phyloP scores from a whole-genome alignment of 306 rosid species.

The Sindora glabra region DNA sequence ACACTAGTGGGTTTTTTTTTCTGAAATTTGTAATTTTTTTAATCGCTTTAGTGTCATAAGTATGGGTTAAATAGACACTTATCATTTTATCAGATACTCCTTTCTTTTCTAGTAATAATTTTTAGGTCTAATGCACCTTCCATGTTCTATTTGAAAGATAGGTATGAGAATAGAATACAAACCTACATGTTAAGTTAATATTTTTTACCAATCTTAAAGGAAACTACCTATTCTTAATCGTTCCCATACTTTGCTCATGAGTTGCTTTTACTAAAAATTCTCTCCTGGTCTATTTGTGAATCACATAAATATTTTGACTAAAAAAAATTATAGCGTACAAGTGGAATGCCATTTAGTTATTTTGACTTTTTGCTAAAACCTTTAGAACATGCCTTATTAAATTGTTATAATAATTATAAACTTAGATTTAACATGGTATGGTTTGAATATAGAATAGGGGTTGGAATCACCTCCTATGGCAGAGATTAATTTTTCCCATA shows the following conservation, averaged over 20 bases:
- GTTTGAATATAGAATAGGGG: conserved; percentile 11
- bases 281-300: neutral
- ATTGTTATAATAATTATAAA: neutral
- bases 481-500: neutral
- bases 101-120: neutral
- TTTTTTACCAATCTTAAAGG: neutral
- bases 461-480: conserved; percentile 7
- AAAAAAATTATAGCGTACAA: neutral
- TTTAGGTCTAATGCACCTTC: neutral
- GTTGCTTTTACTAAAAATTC: neutral
- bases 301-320: neutral
- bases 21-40: no score
- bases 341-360: neutral
- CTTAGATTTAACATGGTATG: neutral
- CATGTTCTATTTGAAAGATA: neutral
- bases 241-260: neutral
- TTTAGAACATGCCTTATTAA: neutral
- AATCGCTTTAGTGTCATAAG: no score
- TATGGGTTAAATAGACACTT: neutral
- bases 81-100: neutral
- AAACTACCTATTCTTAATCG: neutral
- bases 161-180: neutral
- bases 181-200: neutral
- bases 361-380: neutral
- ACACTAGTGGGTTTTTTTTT: no score